Evolutionary conservation across 805 yeast species (phyloP), one percentile per base, ranked within the genome.

Genomic region (Schizosaccharomyces osmophilus): DNA sequence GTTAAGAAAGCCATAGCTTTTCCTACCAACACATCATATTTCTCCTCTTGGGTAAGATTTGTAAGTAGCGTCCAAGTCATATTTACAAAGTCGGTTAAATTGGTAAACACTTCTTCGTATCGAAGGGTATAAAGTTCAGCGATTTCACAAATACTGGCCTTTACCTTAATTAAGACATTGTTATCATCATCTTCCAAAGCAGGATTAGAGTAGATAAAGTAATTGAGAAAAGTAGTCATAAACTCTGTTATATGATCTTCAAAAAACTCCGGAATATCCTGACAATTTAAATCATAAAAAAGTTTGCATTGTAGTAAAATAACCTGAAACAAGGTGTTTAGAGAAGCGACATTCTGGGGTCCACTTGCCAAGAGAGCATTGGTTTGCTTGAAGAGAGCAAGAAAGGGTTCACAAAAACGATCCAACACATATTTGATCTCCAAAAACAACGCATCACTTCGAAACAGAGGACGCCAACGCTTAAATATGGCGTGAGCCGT

Each of bases 241-340:
- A 94, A 88, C 19, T 73, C 74, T 51, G 77, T 74, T 71, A 93
- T 73, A 70, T 93, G 79, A 72, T 93, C 97, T 73, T 94, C 99
- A 70, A 93, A 93, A 69, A 90, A 93, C 72, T 89, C 98, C 0
- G 99, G 98, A 61, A 93, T 84, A 72, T 93, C 99, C 73, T 94
- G 98, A 72, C 97, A 90, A 71, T 93, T 93, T 68, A 93, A 80
- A 70, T 93, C 99, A 69, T 82, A 87, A 72, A 86, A 94, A 45
- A 94, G 80, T 69, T 93, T 90, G 43, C 84, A 72, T 61, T 89
- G 75, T 26, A 88, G 72, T 60, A 84, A 73, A 66, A 89, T 71
- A 62, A 84, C 85, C 41, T 85, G 90, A 66, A 87, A 79, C 57
- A 84, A 75, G 1, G 82, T 73, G 42, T 69, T 69, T 63, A 88